Evolutionary conservation across 495 filamentous ascomycete species (phyloP), one percentile per base, ranked within the genome.

Genomic region (Xylaria telfairii): DNA sequence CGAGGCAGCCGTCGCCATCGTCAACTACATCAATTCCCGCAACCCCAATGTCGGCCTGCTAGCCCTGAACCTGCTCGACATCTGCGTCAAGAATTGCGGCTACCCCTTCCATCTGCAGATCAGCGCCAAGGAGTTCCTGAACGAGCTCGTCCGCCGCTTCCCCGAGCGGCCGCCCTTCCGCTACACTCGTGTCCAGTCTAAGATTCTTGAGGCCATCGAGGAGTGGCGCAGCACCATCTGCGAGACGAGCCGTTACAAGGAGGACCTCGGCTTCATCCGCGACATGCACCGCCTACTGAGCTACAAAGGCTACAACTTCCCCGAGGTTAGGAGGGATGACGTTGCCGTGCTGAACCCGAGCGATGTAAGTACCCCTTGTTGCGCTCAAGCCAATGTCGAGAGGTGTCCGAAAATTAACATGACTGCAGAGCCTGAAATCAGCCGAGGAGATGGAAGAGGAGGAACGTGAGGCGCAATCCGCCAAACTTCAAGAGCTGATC

Each of bases 391-490:
- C 12, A 32, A 41, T 15, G 30, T 53, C 51, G 7, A n/a, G 3
- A 19, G 34, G 24, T 7, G 12, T 17, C 15, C 17, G 15, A 7
- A 30, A 24, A 39, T 39, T 37, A 49, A 61, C 32, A 26, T 21
- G 42, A 9, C 61, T 67, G 24, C 76, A 98, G 95, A 96, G 94
- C 72, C 87, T 99, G 21, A 93, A 95, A 78, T 98, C 96, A 15
- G 96, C 95, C 17, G 96, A 99, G 74, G 96, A 99, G 79, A 99
- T 99, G 96, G 96, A 99, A 75, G 94, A 95, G 75, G 96, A 99
- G 79, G 96, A 99, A 77, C 87, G 86, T 65, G 94, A 95, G 76
- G 96, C 95, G 3, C 96, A 99, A 75, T 97, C 94, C 13, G 96
- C 96, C 12, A 99, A 99, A 82, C 85, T 99, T 41, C 96, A 99